Base-by-base conservation (phyloP, 352 stramenopile species). In the Globisporangium camurandrum region DNA sequence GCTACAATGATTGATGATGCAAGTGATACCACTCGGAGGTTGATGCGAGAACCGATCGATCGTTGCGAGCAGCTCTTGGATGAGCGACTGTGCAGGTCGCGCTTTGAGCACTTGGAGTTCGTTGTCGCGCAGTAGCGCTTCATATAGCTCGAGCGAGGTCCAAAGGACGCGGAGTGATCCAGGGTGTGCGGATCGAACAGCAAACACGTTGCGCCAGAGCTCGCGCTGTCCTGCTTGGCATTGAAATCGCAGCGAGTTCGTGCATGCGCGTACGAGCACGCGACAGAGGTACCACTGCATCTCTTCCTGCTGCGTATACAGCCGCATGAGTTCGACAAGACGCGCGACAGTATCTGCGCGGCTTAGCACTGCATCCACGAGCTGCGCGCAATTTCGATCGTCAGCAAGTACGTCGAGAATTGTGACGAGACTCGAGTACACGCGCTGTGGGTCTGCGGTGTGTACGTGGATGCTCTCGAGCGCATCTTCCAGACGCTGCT, bases 231-330 rank as follows among this genome's bases (percentile, higher is more conserved):
- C 65, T 0, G 53, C 64, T 43, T 77, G 57, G 22, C 61, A 62
- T 31, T 84, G 62, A 48, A 84, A 81, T 2, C 65, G 72, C 3
- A 47, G 43, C 1, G 58, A 75, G 6, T 28, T 34, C 8, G 34
- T 46, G 49, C 55, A 64, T 0, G 58, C 54, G 10, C 57, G 24
- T 0, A 41, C 23, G 2, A 77, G 27, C 0, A 79, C n/a, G n/a
- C 62, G 53, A 36, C 58, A 59, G 10, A 72, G 30, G 2, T 39
- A 56, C 59, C 61, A 71, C 46, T 69, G 59, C 19, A 84, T 57
- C 43, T 84, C 69, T 62, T 81, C 67, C 16, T 75, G 48, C 12
- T 19, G 22, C 28, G 57, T 12, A 34, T 80, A 56, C 16, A 59
- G 17, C 1, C 24, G 23, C 34, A 64, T 39, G 2, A 72, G 11